phyloP scores from a whole-genome alignment of 148 eudicot species.

The Chenopodium quinoa region DNA sequence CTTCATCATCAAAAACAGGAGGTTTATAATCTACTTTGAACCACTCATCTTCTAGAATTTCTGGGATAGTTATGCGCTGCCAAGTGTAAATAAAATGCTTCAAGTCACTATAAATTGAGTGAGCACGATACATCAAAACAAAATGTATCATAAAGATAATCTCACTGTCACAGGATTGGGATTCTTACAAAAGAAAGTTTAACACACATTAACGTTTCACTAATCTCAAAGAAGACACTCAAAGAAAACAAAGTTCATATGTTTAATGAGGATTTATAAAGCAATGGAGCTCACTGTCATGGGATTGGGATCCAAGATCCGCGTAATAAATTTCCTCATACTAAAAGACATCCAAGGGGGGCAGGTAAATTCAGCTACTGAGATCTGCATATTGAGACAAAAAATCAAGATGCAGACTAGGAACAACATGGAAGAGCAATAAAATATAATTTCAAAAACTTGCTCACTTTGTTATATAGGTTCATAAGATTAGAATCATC shows the following conservation, averaged over 20 bases:
- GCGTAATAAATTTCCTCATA: slow-evolving; percentile 73
- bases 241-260: not conserved
- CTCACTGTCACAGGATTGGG: too few relatives aligned
- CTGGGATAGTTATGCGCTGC: slow-evolving; percentile 83
- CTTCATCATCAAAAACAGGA: slow-evolving; percentile 69
- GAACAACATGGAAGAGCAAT: slow-evolving; percentile 21
- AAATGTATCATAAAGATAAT: not conserved
- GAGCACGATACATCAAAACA: not conserved
- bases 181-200: too few relatives aligned
- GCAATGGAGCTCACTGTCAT: slow-evolving; percentile 49
- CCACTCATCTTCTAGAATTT: slow-evolving; percentile 82
- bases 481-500: slow-evolving; percentile 92
- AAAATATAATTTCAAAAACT: slow-evolving; percentile 22
- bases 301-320: slow-evolving; percentile 87
- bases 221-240: not conserved
- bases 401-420: slow-evolving; percentile 15
- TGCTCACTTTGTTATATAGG: slow-evolving; percentile 92
- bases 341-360: slow-evolving; percentile 93
- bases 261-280: not conserved
- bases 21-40: slow-evolving; percentile 75
- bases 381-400: slow-evolving; percentile 54
- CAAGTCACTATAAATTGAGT: not conserved
- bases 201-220: not conserved
- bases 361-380: slow-evolving; percentile 83
- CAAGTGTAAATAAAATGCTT: slow-evolving; percentile 5